Base-by-base conservation (phyloP, 352 stramenopile species). In the Phytopythium kandeliae region DNA sequence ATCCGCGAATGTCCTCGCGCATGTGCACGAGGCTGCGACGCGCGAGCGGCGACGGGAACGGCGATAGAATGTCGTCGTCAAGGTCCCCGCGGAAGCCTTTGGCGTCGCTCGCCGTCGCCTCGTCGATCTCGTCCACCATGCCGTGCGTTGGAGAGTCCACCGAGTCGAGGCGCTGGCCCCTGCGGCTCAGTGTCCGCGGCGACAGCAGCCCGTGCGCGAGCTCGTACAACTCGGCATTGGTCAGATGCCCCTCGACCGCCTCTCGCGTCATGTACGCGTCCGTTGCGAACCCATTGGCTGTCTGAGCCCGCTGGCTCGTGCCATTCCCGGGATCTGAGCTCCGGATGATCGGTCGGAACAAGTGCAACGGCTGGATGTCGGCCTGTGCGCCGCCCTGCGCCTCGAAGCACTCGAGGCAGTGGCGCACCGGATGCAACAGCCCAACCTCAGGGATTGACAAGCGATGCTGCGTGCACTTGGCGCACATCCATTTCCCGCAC, bases 401-500 rank as follows among this genome's bases (percentile, higher is more conserved):
- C 49, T 85, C 68, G 57, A 91, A 95, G 63, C 84, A 95, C 24
- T 51, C 52, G 49, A 70, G 72, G 53, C 84, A 95, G 62, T 95
- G 84, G 44, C 84, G 80, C 19, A 95, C 84, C 1, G 84, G 76
- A 11, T 83, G 70, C 41, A 92, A 63, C 38, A 95, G 59, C 6
- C 79, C 84, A 26, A 91, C 68, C 51, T 95, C 81, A 0, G 84
- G 84, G 53, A 95, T 95, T 38, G 74, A 75, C 61, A 89, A 78
- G 33, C 79, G 79, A 54, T 90, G 75, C 35, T 77, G 71, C 21
- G 84, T 85, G 59, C 84, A 92, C 59, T 95, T 95, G 37, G 58
- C 65, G 45, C 84, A 95, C 57, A 95, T 88, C 74, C 81, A 90
- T 45, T 90, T 89, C 13, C 74, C 84, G 50, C 84, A 95, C 24